phyloP scores from a whole-genome alignment of 495 filamentous ascomycete genomes.

The Penicillium paradoxum region DNA sequence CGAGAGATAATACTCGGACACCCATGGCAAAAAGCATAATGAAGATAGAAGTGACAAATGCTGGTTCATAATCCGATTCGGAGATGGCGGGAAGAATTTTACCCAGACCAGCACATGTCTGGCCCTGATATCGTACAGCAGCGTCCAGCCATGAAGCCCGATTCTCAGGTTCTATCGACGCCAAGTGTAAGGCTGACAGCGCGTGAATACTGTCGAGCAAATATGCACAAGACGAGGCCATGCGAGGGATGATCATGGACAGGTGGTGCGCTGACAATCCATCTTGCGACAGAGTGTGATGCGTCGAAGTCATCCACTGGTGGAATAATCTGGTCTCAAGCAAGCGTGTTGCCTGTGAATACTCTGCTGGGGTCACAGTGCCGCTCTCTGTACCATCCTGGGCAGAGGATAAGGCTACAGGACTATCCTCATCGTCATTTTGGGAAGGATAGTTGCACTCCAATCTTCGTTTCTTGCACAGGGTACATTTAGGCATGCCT shows the following conservation, averaged over 20 bases:
- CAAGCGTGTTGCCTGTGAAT: slow-evolving; percentile 25
- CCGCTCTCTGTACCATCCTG: slow-evolving; percentile 23
- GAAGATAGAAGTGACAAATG: slow-evolving; percentile 39
- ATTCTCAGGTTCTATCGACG: slow-evolving; percentile 29
- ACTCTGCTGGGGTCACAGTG: background rate
- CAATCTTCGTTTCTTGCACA: slow-evolving; percentile 35
- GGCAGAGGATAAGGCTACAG: slow-evolving; percentile 18
- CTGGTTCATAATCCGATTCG: slow-evolving; percentile 27
- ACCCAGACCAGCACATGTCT: slow-evolving; percentile 31
- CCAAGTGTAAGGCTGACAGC: slow-evolving; percentile 43
- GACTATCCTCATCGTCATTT: slow-evolving; percentile 25
- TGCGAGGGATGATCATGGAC: slow-evolving; percentile 37
- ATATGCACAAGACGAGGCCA: slow-evolving; percentile 41
- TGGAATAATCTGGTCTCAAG: slow-evolving; percentile 40
- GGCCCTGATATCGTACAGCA: slow-evolving; percentile 34
- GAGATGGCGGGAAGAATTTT: slow-evolving; percentile 25
- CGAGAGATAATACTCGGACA: slow-evolving; percentile 30
- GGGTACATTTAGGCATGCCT: slow-evolving; percentile 27
- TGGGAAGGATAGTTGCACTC: slow-evolving; percentile 33
- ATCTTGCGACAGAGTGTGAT: slow-evolving; percentile 26
- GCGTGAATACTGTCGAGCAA: slow-evolving; percentile 46
- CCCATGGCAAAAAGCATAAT: slow-evolving; percentile 37
- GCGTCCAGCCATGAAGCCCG: slow-evolving; percentile 29
- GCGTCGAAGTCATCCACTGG: slow-evolving; percentile 35
- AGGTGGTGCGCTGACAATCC: slow-evolving; percentile 33